phyloP scores from a whole-genome alignment of 257 asterid species.

The Coffea canephora region DNA sequence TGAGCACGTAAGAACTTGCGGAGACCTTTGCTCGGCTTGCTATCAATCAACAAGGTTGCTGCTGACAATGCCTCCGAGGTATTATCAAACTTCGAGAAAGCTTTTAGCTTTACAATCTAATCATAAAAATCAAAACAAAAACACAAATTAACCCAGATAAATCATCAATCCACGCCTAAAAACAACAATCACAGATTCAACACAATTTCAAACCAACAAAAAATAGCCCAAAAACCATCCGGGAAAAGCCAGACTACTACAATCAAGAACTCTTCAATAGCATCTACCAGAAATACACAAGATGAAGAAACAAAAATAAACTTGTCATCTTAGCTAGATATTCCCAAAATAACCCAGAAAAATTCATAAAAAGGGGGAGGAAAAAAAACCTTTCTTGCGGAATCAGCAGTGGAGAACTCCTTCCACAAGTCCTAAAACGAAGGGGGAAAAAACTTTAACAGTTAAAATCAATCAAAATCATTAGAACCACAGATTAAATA shows the following conservation, averaged over 20 bases:
- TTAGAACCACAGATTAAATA: neutral
- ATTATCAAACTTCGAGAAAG: slow-evolving; percentile 76
- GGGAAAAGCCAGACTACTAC: neutral
- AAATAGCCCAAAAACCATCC: neutral
- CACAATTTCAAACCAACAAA: neutral
- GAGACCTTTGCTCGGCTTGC: slow-evolving; percentile 74
- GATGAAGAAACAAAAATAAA: neutral
- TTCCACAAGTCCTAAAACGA: slow-evolving; percentile 64
- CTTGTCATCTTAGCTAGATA: neutral
- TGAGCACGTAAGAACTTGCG: slow-evolving; percentile 73
- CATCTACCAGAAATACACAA: neutral
- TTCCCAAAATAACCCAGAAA: neutral
- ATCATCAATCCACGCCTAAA: neutral
- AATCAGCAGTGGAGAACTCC: slow-evolving; percentile 60
- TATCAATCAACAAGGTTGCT: slow-evolving; percentile 58
- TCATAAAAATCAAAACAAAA: neutral
- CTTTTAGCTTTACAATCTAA: slow-evolving; percentile 77
- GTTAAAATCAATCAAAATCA: neutral
- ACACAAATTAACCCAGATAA: slow-evolving; percentile 1
- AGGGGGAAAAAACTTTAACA: neutral
- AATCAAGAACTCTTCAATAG: neutral
- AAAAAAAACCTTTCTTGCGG: slow-evolving; percentile 69
- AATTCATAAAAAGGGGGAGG: neutral
- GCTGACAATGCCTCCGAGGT: slow-evolving; percentile 78
- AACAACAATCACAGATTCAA: neutral